Base-by-base conservation (phyloP, 1,284 basidiomycete species). In the Singerocomus inundabilis region DNA sequence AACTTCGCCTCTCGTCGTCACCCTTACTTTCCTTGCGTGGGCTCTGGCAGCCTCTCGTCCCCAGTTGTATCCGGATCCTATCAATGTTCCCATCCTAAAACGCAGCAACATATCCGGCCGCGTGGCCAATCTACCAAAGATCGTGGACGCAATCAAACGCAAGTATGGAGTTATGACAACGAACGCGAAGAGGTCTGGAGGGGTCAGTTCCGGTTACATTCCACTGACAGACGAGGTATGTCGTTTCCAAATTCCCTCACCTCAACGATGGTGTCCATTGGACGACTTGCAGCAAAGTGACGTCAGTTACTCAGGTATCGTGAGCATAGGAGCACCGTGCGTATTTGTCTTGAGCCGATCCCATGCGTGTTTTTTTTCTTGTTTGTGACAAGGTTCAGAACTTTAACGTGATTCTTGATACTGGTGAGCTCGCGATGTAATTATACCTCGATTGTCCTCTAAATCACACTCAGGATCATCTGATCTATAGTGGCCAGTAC, bases 401-500 rank as follows among this genome's bases (percentile, higher is more conserved):
- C 0, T 71, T 75, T 55, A 66, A 71, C 42, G 67, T 77, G 44
- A 63, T 76, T 25, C 65, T 81, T 34, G 78, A 86, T 63, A 87
- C 84, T 1, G 91, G 57, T 44, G 18, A 21, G 37, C 11, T 5
- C 24, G 11, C 18, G 33, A 2, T 12, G 9, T 26, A 16, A 29
- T 2, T 5, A 24, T 16, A 9, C 15, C n/a, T 15, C 11, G 24
- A 31, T 15, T 40, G 11, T 33, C 29, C 15, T 31, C 30, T 24
- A 8, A 46, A 5, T 29, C 10, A 15, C 21, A 12, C 15, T 7
- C 24, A 55, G 57, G 91, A 5, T 92, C 89, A 0, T 79, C 88
- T 15, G 90, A 92, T 67, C 74, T 93, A n/a, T 92, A 88, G 72
- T 93, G 12, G 79, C 80, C 9, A 73, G 75, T 32, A 65, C 72